phyloP scores from a whole-genome alignment of 2,329 filamentous ascomycete genomes.

The Xylariaceae sp. region DNA sequence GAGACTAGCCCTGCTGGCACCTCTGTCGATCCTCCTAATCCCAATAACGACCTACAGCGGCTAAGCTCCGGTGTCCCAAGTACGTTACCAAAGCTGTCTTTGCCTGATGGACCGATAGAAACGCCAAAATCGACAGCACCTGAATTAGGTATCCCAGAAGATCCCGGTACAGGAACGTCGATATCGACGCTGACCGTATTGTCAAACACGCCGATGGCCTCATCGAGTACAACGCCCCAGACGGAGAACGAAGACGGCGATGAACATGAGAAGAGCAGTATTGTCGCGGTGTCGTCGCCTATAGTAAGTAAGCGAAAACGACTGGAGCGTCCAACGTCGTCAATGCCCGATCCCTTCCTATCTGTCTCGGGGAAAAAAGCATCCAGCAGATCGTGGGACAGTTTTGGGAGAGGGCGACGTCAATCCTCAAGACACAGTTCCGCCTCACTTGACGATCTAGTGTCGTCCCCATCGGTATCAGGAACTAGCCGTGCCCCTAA shows the following conservation, averaged over 20 bases:
- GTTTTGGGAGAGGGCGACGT: constrained; percentile 23
- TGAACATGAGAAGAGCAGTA: constrained; percentile 2
- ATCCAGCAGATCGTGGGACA: constrained; percentile 20
- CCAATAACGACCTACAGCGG: constrained; percentile 18
- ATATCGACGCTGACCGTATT: constrained; percentile 19
- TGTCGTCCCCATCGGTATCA: constrained; percentile 36
- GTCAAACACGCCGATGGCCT: constrained; percentile 25
- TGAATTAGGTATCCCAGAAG: constrained; percentile 12
- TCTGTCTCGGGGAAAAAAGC: constrained; percentile 25
- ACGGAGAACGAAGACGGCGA: constrained; percentile 17
- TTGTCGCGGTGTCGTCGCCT: constrained; percentile 29
- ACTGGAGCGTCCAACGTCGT: constrained; percentile 21
- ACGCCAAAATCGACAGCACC: constrained; percentile 20
- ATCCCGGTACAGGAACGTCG: constrained; percentile 23
- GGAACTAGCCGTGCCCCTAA: constrained; percentile 17
- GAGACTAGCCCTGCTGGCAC: constrained; percentile 30
- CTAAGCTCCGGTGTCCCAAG: constrained; percentile 20
- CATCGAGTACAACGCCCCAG: constrained; percentile 24
- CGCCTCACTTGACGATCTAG: constrained; percentile 47
- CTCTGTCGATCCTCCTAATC: constrained; percentile 19
- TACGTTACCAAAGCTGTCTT: constrained; percentile 16
- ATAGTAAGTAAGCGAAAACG: constrained; percentile 28
- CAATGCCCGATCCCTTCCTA: constrained; percentile 16
- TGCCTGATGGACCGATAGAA: constrained; percentile 17
- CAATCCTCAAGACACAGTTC: constrained; percentile 31